Percentiles rank a stretch among this genome's conserved stretches.
These are phyloP conservation scores for Trypanosoma cruzi DNA, from an alignment of 208 protist genomes.

Conservation along the genomic window DNA sequence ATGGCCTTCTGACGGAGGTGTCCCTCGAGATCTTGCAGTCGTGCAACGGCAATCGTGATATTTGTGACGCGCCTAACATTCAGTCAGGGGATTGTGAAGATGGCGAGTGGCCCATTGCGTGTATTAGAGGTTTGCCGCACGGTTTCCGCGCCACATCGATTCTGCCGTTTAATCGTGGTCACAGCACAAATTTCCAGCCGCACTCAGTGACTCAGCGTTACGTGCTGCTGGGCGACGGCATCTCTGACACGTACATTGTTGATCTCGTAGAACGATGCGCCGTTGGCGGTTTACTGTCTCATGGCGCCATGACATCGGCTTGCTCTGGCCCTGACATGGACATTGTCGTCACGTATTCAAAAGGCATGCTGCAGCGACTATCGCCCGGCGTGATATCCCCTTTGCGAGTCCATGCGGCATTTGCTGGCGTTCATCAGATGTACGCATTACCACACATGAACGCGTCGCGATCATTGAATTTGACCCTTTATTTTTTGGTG, in stretches of 20 bases:
- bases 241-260: conserved; percentile 60
- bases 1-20: conserved; percentile 18
- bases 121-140: conserved; percentile 23
- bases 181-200: background rate
- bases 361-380: conserved; percentile 38
- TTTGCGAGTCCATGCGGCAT: conserved; percentile 18
- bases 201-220: conserved; percentile 44
- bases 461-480: background rate
- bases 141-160: conserved; percentile 22
- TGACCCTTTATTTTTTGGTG: conserved; percentile 16
- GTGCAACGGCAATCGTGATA: background rate
- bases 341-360: conserved; percentile 41
- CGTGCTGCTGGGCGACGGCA: conserved; percentile 53
- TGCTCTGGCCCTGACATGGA: conserved; percentile 48
- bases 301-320: conserved; percentile 63
- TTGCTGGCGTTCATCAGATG: conserved; percentile 28
- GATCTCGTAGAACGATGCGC: conserved; percentile 51
- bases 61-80: conserved; percentile 22
- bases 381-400: conserved; percentile 23
- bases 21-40: background rate
- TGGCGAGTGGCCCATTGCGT: conserved; percentile 22
- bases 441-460: conserved; percentile 24
- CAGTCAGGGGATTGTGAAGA: conserved; percentile 33
- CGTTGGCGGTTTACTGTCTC: conserved; percentile 39
- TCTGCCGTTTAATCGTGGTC: conserved; percentile 9